Base-by-base conservation (phyloP, 495 filamentous ascomycete genomes). In the Lophium mytilinum region DNA sequence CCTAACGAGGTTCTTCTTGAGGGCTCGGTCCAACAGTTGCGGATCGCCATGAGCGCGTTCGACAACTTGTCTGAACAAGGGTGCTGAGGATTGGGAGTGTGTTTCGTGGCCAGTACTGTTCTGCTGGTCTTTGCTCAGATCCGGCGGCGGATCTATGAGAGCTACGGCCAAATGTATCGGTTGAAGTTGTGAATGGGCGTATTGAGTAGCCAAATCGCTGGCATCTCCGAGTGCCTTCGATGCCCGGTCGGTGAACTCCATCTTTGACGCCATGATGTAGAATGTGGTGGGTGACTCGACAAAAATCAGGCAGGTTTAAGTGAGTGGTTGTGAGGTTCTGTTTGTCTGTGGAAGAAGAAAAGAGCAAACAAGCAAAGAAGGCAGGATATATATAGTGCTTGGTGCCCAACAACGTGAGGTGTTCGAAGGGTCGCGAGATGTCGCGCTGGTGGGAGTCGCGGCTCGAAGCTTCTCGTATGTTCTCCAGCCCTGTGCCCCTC, bases 1-100 rank as follows among this genome's bases (percentile, higher is more conserved):
- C 36, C 93, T 85, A 50, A 98, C 93, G 51, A 97, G 74, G 8
- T 77, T 80, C 78, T 93, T 96, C 78, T 96, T 96, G 50, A 98
- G 77, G 7, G 87, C 77, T 51, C 93, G 82, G 67, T 96, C 89
- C 55, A 98, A 81, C 5, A 83, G 76, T 67, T 96, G 93, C 34
- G 88, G 78, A 68, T 98, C 93, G 65, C 93, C 93, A 69, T 95
- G 85, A 45, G 93, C 93, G 47, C 88, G 86, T 65, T 98, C 91
- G 47, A 98, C 78, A 58, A 96, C 92, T 72, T 97, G 93, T 53
- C 85, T 83, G 77, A 97, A 91, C 40, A 97, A 82, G 2, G 91
- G 86, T 60, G 78, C 75, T 3, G 83, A 76, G 18, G 75, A 53
- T 7, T 71, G 59, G 36, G 77, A 74, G 63, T 83, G 78, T 46